phyloP scores from a whole-genome alignment of 148 eudicot genomes.

The Vaccinium macrocarpon region DNA sequence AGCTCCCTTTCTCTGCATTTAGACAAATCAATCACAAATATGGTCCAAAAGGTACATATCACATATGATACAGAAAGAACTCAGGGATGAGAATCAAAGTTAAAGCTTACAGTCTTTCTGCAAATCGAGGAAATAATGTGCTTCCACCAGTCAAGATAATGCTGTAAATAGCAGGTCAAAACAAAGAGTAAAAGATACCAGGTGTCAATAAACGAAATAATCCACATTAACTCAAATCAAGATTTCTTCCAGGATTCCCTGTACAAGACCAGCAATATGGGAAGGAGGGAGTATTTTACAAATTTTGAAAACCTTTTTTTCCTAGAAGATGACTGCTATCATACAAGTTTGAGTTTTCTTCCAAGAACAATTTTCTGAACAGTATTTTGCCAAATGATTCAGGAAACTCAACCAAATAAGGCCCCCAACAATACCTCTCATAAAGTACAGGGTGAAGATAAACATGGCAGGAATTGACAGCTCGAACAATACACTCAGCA shows the following conservation, averaged over 20 bases:
- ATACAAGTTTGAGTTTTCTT: neutral
- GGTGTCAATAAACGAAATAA: neutral
- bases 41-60: neutral
- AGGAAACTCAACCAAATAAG: neutral
- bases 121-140: slow-evolving; percentile 86
- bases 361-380: neutral
- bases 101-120: slow-evolving; percentile 86
- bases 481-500: slow-evolving; percentile 93
- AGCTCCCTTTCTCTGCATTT: slow-evolving; percentile 81
- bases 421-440: slow-evolving; percentile 54
- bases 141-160: slow-evolving; percentile 96
- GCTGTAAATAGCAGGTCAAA: slow-evolving; percentile 42
- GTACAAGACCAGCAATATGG: too few species aligned
- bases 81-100: neutral
- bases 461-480: slow-evolving; percentile 84
- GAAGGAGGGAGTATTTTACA: neutral
- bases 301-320: neutral
- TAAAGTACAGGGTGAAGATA: slow-evolving; percentile 92
- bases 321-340: neutral
- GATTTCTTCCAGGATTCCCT: neutral
- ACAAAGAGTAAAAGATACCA: neutral
- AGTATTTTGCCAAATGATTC: neutral
- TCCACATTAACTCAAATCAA: neutral
- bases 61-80: neutral
- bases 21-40: slow-evolving; percentile 4